phyloP scores from a whole-genome alignment of 345 rosid genomes.

The Gynandropsis gynandra region DNA sequence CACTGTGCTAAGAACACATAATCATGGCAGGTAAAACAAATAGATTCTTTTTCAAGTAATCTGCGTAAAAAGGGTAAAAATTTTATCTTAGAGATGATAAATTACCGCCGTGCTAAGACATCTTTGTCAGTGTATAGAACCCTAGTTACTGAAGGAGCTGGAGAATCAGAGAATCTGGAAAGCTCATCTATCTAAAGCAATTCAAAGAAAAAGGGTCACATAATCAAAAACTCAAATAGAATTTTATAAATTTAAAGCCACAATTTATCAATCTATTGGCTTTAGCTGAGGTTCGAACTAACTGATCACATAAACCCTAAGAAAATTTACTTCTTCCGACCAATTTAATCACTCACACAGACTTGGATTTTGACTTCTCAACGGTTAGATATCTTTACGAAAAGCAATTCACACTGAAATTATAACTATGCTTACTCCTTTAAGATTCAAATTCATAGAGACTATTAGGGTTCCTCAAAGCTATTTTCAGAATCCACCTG shows the following conservation, averaged over 20 bases:
- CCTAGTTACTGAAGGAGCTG: conserved; percentile 86
- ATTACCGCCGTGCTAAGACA: conserved; percentile 72
- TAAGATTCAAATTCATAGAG: background rate
- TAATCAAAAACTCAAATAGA: background rate
- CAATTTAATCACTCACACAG: background rate
- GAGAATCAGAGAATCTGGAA: conserved; percentile 71
- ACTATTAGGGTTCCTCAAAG: too few species aligned
- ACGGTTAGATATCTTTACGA: too few species aligned
- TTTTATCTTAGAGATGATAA: background rate
- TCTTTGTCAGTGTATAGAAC: conserved; percentile 73
- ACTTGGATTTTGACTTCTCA: too few species aligned
- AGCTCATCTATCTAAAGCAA: conserved; percentile 69
- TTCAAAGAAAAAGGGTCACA: background rate
- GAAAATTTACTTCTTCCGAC: background rate
- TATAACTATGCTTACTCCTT: background rate
- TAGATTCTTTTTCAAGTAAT: background rate
- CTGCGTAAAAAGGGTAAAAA: background rate
- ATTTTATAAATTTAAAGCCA: background rate
- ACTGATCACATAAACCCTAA: background rate
- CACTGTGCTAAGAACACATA: too few species aligned
- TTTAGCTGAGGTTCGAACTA: too few species aligned
- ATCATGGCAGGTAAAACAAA: background rate
- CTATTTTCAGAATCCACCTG: too few species aligned
- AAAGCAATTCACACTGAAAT: too few species aligned
- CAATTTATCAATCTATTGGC: background rate